Evolutionary conservation across 352 stramenopile genomes (phyloP), one percentile per base, ranked within the genome.

Genomic region (Pythium rhizo-oryzae): DNA sequence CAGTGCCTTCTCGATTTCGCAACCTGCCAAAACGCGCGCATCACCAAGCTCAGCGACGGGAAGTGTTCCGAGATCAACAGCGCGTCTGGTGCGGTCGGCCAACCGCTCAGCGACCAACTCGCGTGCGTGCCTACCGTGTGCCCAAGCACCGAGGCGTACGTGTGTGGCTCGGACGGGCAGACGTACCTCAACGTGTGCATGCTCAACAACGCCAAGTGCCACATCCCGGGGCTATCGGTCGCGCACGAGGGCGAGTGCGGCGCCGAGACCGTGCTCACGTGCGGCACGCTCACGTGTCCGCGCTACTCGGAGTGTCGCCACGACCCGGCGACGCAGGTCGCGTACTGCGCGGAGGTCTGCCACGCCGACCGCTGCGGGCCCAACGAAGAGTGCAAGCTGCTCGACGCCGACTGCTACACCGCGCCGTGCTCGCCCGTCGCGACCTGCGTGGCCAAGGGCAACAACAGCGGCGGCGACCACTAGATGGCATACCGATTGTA

Each of bases 271-370:
- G 35, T 62, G 23, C 59, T 87, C 52, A 82, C 65, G 8, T 89
- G 82, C 33, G 60, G 70, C 23, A 82, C 63, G 5, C 75, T 83
- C 67, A 84, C 82, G 12, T 90, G 80, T 44, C 78, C 78, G 0
- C 60, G 53, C 23, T 79, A 78, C 71, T 81, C 77, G 0, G 73
- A 82, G 39, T 89, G 80, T 28, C 69, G 59, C 9, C 70, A 87
- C 25, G 72, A 85, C 49, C 68, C 76, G 18, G 57, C 51, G 9
- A 59, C 54, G 16, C 62, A 77, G 1, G 61, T 79, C 5, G 73
- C 80, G 9, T 85, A 82, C 62, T 90, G 80, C 59, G 79, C 72
- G 1, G 82, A 89, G 30, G 65, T 89, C 0, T 89, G 80, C 59
- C 78, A 77, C 1, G 51, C 69, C 0, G 80, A 90, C 24, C 80